Evolutionary conservation across 768 basidiomycete genomes (phyloP).

Genomic region (Crepidotus variabilis): DNA sequence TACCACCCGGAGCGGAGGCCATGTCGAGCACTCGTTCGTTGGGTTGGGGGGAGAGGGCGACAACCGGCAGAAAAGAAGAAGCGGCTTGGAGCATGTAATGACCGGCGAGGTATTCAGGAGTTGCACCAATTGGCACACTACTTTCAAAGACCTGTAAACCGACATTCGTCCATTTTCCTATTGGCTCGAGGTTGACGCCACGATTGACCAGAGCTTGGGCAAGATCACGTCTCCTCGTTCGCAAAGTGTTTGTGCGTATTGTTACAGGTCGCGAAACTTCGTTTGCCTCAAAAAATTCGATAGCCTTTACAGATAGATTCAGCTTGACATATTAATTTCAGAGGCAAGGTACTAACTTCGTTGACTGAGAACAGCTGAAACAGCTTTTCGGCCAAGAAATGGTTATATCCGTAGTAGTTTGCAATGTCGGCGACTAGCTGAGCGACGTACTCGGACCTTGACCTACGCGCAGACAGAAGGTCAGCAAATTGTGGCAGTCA

Average conservation of each 20-base stretch:
- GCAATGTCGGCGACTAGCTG: constrained; percentile 88
- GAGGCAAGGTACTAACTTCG: constrained; percentile 56
- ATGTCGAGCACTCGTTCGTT: constrained; percentile 95
- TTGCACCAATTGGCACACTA: constrained; percentile 93
- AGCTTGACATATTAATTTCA: not conserved
- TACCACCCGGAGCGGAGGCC: constrained; percentile 98
- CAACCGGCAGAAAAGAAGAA: constrained; percentile 98
- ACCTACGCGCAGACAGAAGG: constrained; percentile 37
- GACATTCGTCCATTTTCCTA: constrained; percentile 99
- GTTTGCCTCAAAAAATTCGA: constrained; percentile 98
- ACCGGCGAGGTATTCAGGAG: constrained; percentile 97
- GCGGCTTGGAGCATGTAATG: constrained; percentile 99
- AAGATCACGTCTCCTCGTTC: constrained; percentile 89
- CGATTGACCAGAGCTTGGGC: constrained; percentile 92
- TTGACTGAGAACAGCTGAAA: constrained; percentile 90
- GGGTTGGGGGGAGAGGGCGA: constrained; percentile 89
- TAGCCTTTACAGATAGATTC: constrained; percentile 52
- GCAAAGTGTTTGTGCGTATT: constrained; percentile 95
- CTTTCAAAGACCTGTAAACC: constrained; percentile 99
- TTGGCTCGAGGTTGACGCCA: constrained; percentile 95
- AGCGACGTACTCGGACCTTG: constrained; percentile 85
- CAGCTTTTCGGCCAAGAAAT: constrained; percentile 90
- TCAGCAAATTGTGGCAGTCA: constrained; percentile 7
- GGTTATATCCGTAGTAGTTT: constrained; percentile 97
- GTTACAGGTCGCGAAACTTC: constrained; percentile 95